Evolutionary conservation across 345 rosid species (phyloP).

Genomic region (Cochlearia excelsa): DNA sequence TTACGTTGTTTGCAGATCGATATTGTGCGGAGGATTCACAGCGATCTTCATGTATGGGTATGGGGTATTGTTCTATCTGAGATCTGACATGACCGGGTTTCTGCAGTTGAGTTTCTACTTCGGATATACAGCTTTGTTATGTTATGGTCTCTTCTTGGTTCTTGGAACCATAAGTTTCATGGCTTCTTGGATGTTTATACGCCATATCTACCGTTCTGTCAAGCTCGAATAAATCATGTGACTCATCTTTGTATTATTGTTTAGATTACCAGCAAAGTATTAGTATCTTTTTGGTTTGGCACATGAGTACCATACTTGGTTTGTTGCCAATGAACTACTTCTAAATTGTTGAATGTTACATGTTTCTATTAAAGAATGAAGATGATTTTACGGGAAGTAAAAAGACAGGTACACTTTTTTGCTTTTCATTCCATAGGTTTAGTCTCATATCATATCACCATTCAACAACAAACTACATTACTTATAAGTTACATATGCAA

Average conservation of each 20-base stretch:
- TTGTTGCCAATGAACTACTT: conserved; percentile 6
- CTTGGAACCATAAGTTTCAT: conserved; percentile 60
- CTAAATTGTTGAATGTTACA: conserved; percentile 5
- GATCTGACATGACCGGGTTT: conserved; percentile 65
- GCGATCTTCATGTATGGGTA: conserved; percentile 73
- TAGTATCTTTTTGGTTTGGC: conserved; percentile 11
- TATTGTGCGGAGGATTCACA: conserved; percentile 58
- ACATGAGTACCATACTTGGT: background rate
- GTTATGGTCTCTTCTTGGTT: conserved; percentile 72
- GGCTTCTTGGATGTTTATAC: conserved; percentile 60
- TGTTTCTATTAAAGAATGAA: conserved; percentile 14
- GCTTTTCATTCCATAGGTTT: conserved; percentile 12
- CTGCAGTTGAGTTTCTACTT: conserved; percentile 67
- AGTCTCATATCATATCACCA: conserved; percentile 21
- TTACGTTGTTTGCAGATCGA: conserved; percentile 49
- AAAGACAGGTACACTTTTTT: conserved; percentile 10
- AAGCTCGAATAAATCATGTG: conserved; percentile 37
- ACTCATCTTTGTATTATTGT: conserved; percentile 26
- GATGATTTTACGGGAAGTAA: conserved; percentile 8
- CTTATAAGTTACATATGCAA: conserved; percentile 27
- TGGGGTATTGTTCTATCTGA: conserved; percentile 56
- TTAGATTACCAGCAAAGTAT: conserved; percentile 7
- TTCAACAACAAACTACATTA: conserved; percentile 26
- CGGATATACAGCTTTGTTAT: conserved; percentile 63
- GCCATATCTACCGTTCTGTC: conserved; percentile 52